These are phyloP conservation scores for Cadophora malorum DNA, from an alignment of 2,329 filamentous ascomycete species.

Conservation along the genomic window DNA sequence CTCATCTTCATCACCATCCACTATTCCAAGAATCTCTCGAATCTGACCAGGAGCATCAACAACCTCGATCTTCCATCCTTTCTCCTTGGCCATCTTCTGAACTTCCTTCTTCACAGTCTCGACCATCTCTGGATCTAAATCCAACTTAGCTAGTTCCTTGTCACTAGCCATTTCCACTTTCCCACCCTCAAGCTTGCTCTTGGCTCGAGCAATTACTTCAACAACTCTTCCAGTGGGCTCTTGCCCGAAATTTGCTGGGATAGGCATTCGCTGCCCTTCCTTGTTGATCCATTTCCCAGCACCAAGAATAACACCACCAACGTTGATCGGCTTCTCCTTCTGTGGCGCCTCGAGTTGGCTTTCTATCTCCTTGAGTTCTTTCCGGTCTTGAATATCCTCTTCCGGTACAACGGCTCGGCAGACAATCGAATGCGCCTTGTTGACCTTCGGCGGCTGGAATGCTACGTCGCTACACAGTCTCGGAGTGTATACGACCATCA, in stretches of 20 bases:
- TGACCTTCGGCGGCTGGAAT: constrained; percentile 71
- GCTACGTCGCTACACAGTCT: constrained; percentile 78
- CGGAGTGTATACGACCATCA: constrained; percentile 77
- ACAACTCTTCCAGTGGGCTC: constrained; percentile 57
- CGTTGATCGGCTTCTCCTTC: constrained; percentile 44
- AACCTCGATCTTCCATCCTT: constrained; percentile 82
- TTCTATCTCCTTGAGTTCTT: constrained; percentile 49
- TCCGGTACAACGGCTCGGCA: constrained; percentile 66
- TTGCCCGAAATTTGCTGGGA: constrained; percentile 50
- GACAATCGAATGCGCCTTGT: constrained; percentile 65
- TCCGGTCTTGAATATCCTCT: constrained; percentile 39
- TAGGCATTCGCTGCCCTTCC: constrained; percentile 41
- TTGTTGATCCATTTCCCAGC: constrained; percentile 43
- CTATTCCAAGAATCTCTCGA: constrained; percentile 72
- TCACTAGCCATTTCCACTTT: constrained; percentile 55
- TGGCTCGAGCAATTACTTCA: constrained; percentile 38
- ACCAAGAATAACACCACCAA: constrained; percentile 42
- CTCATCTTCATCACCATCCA: constrained; percentile 63
- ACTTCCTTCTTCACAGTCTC: constrained; percentile 73
- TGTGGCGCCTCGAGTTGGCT: constrained; percentile 48
- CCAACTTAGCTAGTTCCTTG: constrained; percentile 71
- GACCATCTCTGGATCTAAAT: constrained; percentile 63
- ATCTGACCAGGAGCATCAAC: constrained; percentile 68
- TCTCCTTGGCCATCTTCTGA: constrained; percentile 70
- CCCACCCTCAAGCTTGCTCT: constrained; percentile 42